Evolutionary conservation across 257 asterid species (phyloP), one percentile per base, ranked within the genome.

Genomic region (Hygrophila difformis): DNA sequence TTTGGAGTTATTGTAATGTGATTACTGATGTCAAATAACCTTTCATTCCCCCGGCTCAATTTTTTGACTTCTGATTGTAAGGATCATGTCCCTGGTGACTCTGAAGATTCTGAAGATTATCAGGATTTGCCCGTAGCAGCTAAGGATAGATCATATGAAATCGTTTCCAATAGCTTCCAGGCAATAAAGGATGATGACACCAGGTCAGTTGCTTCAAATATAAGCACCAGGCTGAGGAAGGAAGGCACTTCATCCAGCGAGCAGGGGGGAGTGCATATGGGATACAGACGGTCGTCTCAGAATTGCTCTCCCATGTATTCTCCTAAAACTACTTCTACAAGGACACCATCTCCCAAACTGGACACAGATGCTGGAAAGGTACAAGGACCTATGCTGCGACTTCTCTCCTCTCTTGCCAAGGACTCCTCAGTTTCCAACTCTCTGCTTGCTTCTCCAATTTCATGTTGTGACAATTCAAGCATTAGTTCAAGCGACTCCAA

Each of bases 401-500:
- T 84, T 50, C 68, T 73, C 43, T 75, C 93, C 29, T 62, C 75
- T 18, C 80, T 77, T 5, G 66, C 70, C 33, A 58, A 39, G 59
- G 85, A 74, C 51, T 54, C 60, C 39, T 24, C 74, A 21, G 31
- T 31, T 26, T 47, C 69, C 29, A 38, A 62, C 34, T 57, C 35
- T 26, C 35, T 26, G 53, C 52, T 71, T 49, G 42, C 19, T 60
- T 66, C 79, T 54, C 68, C 81, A 39, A 66, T 57, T 56, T 60
- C 67, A 19, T 56, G 31, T 46, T 39, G 34, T 47, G 77, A 66
- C 36, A 60, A 63, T 51, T 67, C 57, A 11, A 75, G 71, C 68
- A 53, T 58, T 66, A 75, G 81, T 64, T 70, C 80, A 22, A 22
- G 53, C 17, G 78, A 78, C 29, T 61, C 76, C 0, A 85, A 75